Evolutionary conservation across 1,139 yeast species (phyloP), one percentile per base, ranked within the genome.

Genomic region (Yamadazyma spencermartinsiae): DNA sequence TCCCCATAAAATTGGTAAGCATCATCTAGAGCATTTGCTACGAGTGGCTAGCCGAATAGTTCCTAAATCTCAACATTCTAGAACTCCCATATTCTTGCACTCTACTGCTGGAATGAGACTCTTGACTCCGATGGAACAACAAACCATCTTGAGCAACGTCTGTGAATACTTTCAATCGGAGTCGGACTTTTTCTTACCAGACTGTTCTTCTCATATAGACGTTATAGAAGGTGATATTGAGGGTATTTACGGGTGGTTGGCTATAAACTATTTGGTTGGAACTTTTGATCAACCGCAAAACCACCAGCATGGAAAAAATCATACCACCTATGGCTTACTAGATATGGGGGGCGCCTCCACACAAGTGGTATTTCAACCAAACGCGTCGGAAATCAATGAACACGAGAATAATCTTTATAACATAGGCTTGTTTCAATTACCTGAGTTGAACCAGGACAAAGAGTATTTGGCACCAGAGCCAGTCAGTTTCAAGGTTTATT

Each of bases 261-360:
- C 88, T 0, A 65, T 86, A 31, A 87, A 87, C 52, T 83, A 85
- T 47, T 63, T 86, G 47, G 72, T 80, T 28, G 85, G 83, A 1
- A 64, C 80, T 0, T 67, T 83, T 33, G 81, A 80, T 42, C 42
- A 56, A 24, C 80, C 82, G 0, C 56, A 53, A 5, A 40, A 49
- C n/a, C 80, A 76, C 44, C 61, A 68, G 30, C 80, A 75, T 47
- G 79, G 80, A 2, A 69, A 72, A 38, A 65, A 68, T 39, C 82
- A 77, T 44, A 64, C 74, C 18, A 80, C 94, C 0, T 84, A 78
- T 50, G 95, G 95, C 2, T 68, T 86, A 26, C 59, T 87, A 43
- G 95, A 86, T 48, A 82, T 87, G 89, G 95, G 95, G 3, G 95
- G 95, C 0, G 94, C 94, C 0, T 83, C 92, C 1, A 82, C 95